Conservation (phyloP, 2,329 filamentous ascomycete species). For the Aspergillus pseudoviridinutans region DNA sequence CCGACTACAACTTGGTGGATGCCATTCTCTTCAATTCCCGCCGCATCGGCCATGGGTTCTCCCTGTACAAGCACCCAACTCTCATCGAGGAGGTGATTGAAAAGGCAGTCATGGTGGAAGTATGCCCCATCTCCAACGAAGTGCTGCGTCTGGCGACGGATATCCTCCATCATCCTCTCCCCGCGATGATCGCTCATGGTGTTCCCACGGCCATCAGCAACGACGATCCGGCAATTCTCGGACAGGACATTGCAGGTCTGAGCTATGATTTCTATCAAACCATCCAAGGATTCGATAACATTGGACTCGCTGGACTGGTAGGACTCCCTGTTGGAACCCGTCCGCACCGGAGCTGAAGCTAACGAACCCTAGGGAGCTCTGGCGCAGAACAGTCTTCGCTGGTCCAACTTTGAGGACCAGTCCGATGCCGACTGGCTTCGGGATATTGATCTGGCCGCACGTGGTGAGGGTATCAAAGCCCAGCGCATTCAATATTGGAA, state of each 20-base stretch:
- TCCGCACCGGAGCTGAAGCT: background rate
- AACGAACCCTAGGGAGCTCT: slow-evolving; percentile 44
- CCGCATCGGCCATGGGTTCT: slow-evolving; percentile 82
- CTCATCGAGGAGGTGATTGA: slow-evolving; percentile 83
- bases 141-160: slow-evolving; percentile 72
- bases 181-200: slow-evolving; percentile 75
- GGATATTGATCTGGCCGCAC: slow-evolving; percentile 67
- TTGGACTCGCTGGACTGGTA: slow-evolving; percentile 80
- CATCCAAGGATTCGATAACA: slow-evolving; percentile 83
- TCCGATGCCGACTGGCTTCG: slow-evolving; percentile 64
- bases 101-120: slow-evolving; percentile 78
- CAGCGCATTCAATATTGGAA: slow-evolving; percentile 71
- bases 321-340: slow-evolving; percentile 24
- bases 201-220: slow-evolving; percentile 79
- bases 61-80: slow-evolving; percentile 82
- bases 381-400: slow-evolving; percentile 84
- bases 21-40: slow-evolving; percentile 78
- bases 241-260: slow-evolving; percentile 74
- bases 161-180: slow-evolving; percentile 72
- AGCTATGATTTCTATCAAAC: slow-evolving; percentile 93
- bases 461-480: slow-evolving; percentile 66
- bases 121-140: slow-evolving; percentile 87
- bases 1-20: slow-evolving; percentile 81
- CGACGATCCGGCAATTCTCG: slow-evolving; percentile 84
- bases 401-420: slow-evolving; percentile 81